Evolutionary conservation across 2,329 filamentous ascomycete genomes (phyloP).

Genomic region (Epichloe glyceriae): DNA sequence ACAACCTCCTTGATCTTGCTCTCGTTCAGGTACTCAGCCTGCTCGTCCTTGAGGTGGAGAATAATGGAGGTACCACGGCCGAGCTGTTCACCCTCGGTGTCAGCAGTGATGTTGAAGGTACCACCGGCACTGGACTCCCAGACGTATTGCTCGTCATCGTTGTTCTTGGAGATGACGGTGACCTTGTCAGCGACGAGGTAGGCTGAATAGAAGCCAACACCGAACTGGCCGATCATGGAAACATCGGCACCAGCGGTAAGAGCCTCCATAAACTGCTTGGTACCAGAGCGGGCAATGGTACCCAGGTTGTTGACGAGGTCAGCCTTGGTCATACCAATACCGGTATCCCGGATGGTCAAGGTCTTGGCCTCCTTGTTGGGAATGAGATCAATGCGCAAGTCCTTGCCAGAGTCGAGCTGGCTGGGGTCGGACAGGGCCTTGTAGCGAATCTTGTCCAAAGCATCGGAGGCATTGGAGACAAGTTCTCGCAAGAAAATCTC

Average conservation of each 20-base stretch:
- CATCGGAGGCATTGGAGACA: conserved; percentile 97
- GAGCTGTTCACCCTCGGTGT: conserved; percentile 81
- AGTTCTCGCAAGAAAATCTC: conserved; percentile 99
- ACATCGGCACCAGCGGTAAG: conserved; percentile 96
- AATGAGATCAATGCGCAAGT: conserved; percentile 97
- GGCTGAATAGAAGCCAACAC: conserved; percentile 99
- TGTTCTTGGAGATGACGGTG: conserved; percentile 94
- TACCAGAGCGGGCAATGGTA: conserved; percentile 97
- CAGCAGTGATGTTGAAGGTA: conserved; percentile 84
- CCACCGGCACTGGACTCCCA: conserved; percentile 98
- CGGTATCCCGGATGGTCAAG: conserved; percentile 89
- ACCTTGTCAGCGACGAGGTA: conserved; percentile 98
- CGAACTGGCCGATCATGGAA: conserved; percentile 99
- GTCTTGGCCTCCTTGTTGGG: conserved; percentile 97
- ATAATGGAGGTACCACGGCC: conserved; percentile 96
- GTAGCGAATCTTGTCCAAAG: conserved; percentile 99
- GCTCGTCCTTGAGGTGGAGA: conserved; percentile 98
- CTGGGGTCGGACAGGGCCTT: conserved; percentile 91
- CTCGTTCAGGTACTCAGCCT: conserved; percentile 97
- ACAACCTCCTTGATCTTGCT: conserved; percentile 99
- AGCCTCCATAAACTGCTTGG: conserved; percentile 99
- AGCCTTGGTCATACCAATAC: conserved; percentile 99
- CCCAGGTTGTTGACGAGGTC: conserved; percentile 99
- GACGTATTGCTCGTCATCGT: conserved; percentile 99
- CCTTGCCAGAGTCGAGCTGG: conserved; percentile 96